Base-by-base conservation (phyloP, 2,329 filamentous ascomycete genomes). In the Leptographium radiaticola region DNA sequence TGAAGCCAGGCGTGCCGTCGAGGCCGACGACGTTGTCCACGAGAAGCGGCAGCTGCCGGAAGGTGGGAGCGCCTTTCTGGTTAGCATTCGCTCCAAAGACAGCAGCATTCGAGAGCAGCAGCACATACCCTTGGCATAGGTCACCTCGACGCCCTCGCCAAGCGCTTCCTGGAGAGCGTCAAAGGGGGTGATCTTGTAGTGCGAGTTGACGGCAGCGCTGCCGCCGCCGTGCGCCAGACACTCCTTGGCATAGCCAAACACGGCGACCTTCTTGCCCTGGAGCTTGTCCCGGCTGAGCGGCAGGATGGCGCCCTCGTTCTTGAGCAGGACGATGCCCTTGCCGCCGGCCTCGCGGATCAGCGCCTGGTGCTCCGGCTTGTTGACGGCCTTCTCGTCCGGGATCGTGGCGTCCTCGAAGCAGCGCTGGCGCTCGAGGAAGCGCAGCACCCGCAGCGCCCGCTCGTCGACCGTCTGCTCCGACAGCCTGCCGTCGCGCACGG, bases 211-310 rank as follows among this genome's bases (percentile, higher is more conserved):
- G 58, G 79, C 83, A 18, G 83, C 82, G 61, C 81, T 85, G 50
- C 83, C 82, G 43, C 82, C 82, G 50, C 83, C 82, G 16, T 78
- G 79, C n/a, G 79, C 81, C 58, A 86, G 83, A 0, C 81, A 77
- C 53, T 80, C 71, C 63, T 84, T 83, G 20, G 80, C 81, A 57
- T 81, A 81, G 0, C 82, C 82, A 51, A 86, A 84, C 55, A 85
- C 73, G 4, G 81, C 82, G 54, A 86, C 74, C 62, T 75, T 83
- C 54, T 73, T 74, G 16, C 74, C 75, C 31, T 70, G 71, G 8
- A 71, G 65, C 56, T 75, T 16, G 2, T 40, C 36, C n/a, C n/a
- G 16, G 13, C n/a, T 71, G 55, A 85, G 75, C 0, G 82, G 82
- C 9, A 86, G 68, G n/a, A 83, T 66, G 2, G 63, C 66, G 1